These are phyloP conservation scores for Combretum micranthum DNA, from an alignment of 345 rosid species.

Conservation along the genomic window DNA sequence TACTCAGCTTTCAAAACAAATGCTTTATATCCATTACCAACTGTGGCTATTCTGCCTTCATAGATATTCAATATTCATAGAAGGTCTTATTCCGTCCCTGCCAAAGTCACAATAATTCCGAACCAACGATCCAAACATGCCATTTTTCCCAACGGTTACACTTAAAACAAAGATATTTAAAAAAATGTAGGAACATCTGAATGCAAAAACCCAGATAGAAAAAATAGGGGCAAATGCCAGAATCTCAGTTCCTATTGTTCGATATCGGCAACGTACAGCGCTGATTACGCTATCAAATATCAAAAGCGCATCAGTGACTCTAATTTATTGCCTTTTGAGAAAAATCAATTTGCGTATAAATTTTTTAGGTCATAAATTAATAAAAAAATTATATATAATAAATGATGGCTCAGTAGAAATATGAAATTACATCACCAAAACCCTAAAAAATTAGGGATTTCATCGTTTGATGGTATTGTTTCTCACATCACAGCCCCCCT, in stretches of 20 bases:
- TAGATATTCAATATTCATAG: too few species aligned
- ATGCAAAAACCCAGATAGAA: constrained; percentile 24
- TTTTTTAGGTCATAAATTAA: too few species aligned
- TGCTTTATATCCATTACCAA: too few species aligned
- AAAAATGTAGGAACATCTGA: constrained; percentile 38
- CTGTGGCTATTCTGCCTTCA: too few species aligned
- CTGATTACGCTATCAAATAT: constrained; percentile 33
- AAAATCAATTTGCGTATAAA: background rate
- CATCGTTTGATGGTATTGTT: constrained; percentile 55
- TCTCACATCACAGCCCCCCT: constrained; percentile 30
- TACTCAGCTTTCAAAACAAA: too few species aligned
- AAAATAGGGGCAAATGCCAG: constrained; percentile 23
- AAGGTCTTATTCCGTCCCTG: too few species aligned
- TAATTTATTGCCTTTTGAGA: constrained; percentile 49
- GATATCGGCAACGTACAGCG: constrained; percentile 71
- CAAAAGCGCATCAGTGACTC: constrained; percentile 61
- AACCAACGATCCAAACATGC: too few species aligned
- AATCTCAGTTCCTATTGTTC: constrained; percentile 32
- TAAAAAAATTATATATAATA: background rate
- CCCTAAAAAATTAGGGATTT: constrained; percentile 12
- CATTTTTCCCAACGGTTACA: too few species aligned
- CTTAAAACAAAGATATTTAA: background rate
- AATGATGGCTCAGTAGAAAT: constrained; percentile 13
- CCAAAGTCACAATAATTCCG: too few species aligned
- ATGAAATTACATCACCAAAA: constrained; percentile 3